Evolutionary conservation across 169 alveolate genomes (phyloP), one percentile per base, ranked within the genome.

Genomic region (Babesia microti): DNA sequence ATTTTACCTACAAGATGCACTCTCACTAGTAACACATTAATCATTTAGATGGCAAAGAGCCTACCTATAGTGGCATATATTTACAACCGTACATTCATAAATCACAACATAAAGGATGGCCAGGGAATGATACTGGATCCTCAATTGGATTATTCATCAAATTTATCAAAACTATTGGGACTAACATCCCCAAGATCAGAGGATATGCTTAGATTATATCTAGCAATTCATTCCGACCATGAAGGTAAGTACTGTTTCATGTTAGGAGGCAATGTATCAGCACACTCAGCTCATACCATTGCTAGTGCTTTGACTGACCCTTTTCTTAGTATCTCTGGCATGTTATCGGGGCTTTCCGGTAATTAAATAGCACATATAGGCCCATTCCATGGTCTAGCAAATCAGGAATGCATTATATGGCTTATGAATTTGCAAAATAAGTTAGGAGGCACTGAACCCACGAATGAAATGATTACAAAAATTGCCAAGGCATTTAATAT

Each of bases 351-450:
- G 3, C 75, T 89, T 12, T 89, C 95, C 23, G 91, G 89, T 43
- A 29, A 58, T 42, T 57, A 37, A 33, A 35, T 48, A 11, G 59
- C 55, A 37, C 44, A 46, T 32, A 35, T 54, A 30, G 96, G 97
- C 0, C 98, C 98, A 12, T 72, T 89, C 21, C 98, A 92, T 58
- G 98, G 98, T 4, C 68, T 88, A 30, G 97, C 97, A 17, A 86
- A 88, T 65, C 92, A 91, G 82, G 97, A 90, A 76, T 85, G 95
- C 49, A 68, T 93, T 27, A 81, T 72, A 36, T 91, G 95, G 94
- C 63, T 91, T 27, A 71, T 84, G 18, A 88, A 74, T 18, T 61
- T 88, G 59, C 58, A 70, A 59, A 65, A 75, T 42, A 60, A 81
- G 35, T 73, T 86, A 55, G 85, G 87, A 48, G 86, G 85, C n/a